A percentile compares a stretch with the other conserved stretches of the same genome.
phyloP scores from a whole-genome alignment of 352 stramenopile species.

The Saprolegnia parasitica region DNA sequence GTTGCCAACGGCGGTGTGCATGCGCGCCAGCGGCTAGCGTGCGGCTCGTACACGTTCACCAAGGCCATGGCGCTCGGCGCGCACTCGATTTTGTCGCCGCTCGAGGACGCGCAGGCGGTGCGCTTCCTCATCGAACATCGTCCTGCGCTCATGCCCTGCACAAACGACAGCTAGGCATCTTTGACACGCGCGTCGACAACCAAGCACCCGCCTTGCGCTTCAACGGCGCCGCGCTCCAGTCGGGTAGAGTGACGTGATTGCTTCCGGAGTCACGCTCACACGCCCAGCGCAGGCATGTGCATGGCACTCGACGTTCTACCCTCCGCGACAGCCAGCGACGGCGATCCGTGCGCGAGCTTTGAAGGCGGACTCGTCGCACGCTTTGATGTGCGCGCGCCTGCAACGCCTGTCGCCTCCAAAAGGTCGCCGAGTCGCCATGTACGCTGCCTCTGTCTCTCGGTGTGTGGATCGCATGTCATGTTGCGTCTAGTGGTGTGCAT shows the following conservation, averaged over 20 bases:
- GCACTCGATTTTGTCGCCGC: slow-evolving; percentile 12
- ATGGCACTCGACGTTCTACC: slow-evolving; percentile 35
- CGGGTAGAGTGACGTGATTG: too few relatives aligned
- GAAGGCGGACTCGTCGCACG: slow-evolving; percentile 68
- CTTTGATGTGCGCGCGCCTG: slow-evolving; percentile 44
- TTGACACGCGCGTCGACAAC: slow-evolving; percentile 37
- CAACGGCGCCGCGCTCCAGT: slow-evolving; percentile 36
- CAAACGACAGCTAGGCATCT: slow-evolving; percentile 41
- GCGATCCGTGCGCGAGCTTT: slow-evolving; percentile 53
- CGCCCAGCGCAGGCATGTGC: slow-evolving; percentile 35
- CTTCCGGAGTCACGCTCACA: too few relatives aligned
- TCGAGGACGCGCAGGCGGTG: slow-evolving; percentile 14
- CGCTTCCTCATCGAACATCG: not conserved
- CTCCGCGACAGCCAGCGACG: not conserved
- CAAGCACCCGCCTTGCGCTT: slow-evolving; percentile 36
- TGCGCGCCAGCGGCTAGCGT: slow-evolving; percentile 29
- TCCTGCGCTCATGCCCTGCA: not conserved
- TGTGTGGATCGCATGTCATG: not conserved
- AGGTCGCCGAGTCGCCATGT: not conserved
- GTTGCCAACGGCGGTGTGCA: slow-evolving; percentile 7
- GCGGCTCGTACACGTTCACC: slow-evolving; percentile 38
- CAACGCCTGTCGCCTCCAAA: not conserved
- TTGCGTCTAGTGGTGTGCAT: slow-evolving; percentile 32
- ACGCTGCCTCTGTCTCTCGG: not conserved
- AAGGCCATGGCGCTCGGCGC: slow-evolving; percentile 28